phyloP scores from a whole-genome alignment of 2,329 filamentous ascomycete genomes.

The Zalaria sp. region DNA sequence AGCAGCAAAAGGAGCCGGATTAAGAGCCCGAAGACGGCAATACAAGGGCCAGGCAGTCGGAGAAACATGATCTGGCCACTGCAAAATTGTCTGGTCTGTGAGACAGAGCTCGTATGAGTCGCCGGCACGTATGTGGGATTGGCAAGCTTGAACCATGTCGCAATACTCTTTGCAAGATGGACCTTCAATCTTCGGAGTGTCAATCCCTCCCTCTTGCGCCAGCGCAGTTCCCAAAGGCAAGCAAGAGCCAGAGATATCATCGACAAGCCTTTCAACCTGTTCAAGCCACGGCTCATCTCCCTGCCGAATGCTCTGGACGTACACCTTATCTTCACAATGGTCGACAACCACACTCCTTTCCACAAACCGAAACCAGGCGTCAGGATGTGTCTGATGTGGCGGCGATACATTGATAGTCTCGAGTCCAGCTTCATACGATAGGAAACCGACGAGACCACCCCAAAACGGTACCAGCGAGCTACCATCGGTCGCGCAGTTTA shows the following conservation, averaged over 20 bases:
- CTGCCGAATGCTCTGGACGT: conserved; percentile 53
- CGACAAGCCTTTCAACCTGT: neutral
- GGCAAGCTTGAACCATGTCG: conserved; percentile 51
- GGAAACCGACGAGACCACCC: conserved; percentile 72
- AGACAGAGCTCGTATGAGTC: conserved; percentile 80
- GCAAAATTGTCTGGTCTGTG: conserved; percentile 53
- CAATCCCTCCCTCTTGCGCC: neutral
- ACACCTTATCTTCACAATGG: conserved; percentile 45
- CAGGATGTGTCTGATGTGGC: conserved; percentile 36
- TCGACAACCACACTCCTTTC: conserved; percentile 67
- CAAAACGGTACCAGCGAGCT: conserved; percentile 46
- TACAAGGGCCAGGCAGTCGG: conserved; percentile 53
- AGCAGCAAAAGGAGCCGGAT: conserved; percentile 75
- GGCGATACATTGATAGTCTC: conserved; percentile 39
- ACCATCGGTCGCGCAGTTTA: conserved; percentile 19
- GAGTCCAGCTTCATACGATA: conserved; percentile 73
- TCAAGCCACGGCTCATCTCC: conserved; percentile 20
- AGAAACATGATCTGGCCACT: conserved; percentile 28
- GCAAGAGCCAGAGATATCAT: too few relatives aligned
- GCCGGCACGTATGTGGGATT: conserved; percentile 58
- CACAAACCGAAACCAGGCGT: conserved; percentile 64
- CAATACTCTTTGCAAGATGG: conserved; percentile 38
- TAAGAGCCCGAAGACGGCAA: conserved; percentile 51
- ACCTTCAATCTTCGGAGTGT: conserved; percentile 5
- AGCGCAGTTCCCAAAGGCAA: neutral